These are phyloP conservation scores for Nosema muscidifuracis DNA, from an alignment of 371 early-diverging fungal genomes.

Conservation along the genomic window DNA sequence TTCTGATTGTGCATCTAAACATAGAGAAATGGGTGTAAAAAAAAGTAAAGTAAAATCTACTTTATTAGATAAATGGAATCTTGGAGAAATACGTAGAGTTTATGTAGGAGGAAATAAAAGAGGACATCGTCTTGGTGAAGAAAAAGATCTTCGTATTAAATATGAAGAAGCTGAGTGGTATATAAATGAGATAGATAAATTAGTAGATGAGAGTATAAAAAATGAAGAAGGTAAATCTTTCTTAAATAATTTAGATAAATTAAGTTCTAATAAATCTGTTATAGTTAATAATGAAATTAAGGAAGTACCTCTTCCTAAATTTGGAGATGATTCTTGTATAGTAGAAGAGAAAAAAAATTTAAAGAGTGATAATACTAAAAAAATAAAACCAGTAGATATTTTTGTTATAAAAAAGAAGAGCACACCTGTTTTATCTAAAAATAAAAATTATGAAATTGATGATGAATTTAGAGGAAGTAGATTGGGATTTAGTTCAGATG, in stretches of 20 bases:
- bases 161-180: conserved; percentile 35
- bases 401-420: background rate
- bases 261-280: background rate
- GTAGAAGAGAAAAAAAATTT: background rate
- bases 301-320: background rate
- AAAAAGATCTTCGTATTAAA: conserved; percentile 30
- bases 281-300: background rate
- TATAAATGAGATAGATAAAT: conserved; percentile 24
- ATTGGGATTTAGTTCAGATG: conserved; percentile 5
- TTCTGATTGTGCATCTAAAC: conserved; percentile 51
- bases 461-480: background rate
- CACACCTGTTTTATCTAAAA: background rate
- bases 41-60: conserved; percentile 42
- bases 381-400: background rate
- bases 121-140: conserved; percentile 12
- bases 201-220: conserved; percentile 9
- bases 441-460: conserved; percentile 7
- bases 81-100: conserved; percentile 47
- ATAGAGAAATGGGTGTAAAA: conserved; percentile 39
- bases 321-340: background rate
- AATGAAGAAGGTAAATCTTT: conserved; percentile 24
- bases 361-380: background rate
- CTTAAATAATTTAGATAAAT: conserved; percentile 1
- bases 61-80: conserved; percentile 43
- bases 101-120: conserved; percentile 49